These are phyloP conservation scores for Trichoderma atrobrunneum DNA, from an alignment of 2,329 filamentous ascomycete species.

Conservation along the genomic window DNA sequence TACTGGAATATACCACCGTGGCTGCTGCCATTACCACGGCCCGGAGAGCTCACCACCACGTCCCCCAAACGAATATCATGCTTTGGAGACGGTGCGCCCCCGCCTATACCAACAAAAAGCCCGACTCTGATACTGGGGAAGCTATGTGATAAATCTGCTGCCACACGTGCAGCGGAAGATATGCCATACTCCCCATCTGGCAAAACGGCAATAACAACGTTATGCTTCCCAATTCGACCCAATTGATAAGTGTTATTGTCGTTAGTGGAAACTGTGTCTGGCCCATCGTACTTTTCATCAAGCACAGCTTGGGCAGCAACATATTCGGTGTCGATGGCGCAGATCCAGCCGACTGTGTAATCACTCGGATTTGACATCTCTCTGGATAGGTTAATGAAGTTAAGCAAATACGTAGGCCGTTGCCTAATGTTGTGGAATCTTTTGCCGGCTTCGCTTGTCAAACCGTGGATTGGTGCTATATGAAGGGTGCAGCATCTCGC, in stretches of 20 bases:
- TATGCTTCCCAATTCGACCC: background rate
- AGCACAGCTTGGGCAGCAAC: background rate
- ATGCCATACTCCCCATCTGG: background rate
- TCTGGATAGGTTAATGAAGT: background rate
- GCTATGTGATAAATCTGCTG: background rate
- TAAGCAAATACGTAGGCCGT: accelerated
- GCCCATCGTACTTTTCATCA: background rate
- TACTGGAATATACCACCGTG: background rate
- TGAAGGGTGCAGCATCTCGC: background rate
- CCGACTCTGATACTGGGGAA: background rate
- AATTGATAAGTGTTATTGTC: background rate
- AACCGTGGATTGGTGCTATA: background rate
- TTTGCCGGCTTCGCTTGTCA: background rate
- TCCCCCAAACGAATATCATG: background rate
- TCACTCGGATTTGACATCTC: background rate
- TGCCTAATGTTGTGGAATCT: background rate
- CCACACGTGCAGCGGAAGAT: background rate
- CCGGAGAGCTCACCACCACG: background rate
- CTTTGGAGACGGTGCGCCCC: background rate
- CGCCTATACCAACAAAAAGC: background rate
- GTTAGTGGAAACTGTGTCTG: background rate
- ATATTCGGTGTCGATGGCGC: background rate
- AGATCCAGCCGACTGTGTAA: background rate
- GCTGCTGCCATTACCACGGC: background rate
- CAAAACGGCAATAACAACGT: background rate